These are phyloP conservation scores for Lentinula sp. DNA, from an alignment of 768 basidiomycete species.

Conservation along the genomic window DNA sequence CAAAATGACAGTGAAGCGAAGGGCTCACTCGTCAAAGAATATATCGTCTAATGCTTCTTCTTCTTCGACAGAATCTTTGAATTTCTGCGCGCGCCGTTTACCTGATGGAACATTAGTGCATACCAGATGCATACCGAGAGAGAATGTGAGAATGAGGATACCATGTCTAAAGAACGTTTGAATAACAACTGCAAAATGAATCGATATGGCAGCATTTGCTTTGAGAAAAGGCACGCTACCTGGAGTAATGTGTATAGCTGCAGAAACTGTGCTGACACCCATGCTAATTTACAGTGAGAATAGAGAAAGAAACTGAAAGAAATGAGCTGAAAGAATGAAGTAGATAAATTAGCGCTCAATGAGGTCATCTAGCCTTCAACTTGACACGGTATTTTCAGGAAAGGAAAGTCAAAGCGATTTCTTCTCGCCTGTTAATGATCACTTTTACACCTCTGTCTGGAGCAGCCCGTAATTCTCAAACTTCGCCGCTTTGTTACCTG, in stretches of 20 bases:
- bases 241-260: slow-evolving; percentile 49
- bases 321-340: slow-evolving; percentile 6
- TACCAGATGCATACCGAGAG: not conserved
- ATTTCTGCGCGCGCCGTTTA: slow-evolving; percentile 34
- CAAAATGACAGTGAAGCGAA: not conserved
- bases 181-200: slow-evolving; percentile 36
- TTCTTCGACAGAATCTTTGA: slow-evolving; percentile 27
- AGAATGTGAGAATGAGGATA: not conserved
- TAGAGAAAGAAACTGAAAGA: not conserved
- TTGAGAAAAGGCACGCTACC: slow-evolving; percentile 22
- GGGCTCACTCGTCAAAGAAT: slow-evolving; percentile 60
- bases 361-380: not conserved
- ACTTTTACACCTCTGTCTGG: slow-evolving; percentile 91
- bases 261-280: slow-evolving; percentile 50
- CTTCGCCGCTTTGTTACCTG: slow-evolving; percentile 73
- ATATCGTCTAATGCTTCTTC: slow-evolving; percentile 55
- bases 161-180: slow-evolving; percentile 46
- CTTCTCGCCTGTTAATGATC: slow-evolving; percentile 53
- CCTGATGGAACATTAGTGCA: not conserved
- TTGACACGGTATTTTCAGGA: not conserved
- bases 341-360: not conserved
- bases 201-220: not conserved
- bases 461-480: slow-evolving; percentile 61
- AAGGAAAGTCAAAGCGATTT: not conserved
- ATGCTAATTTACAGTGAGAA: slow-evolving; percentile 21